Conservation (phyloP, 129 eudicot genomes). For the Flaveria sonorensis region DNA sequence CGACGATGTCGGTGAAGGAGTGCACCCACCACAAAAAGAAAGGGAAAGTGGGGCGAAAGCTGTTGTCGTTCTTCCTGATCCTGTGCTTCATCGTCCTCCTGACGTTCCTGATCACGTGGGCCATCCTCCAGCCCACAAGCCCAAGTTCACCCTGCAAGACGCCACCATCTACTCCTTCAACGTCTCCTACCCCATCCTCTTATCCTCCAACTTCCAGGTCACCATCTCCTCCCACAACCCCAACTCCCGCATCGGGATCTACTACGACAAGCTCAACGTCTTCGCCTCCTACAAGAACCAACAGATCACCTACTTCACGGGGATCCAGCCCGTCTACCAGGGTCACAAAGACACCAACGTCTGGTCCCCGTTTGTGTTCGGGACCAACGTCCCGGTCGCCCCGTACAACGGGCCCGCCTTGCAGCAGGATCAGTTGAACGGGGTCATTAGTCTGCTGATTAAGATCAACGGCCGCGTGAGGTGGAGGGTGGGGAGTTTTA, state of each 20-base stretch:
- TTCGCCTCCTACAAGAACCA: slow-evolving; percentile 72
- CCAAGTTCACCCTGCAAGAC: slow-evolving; percentile 70
- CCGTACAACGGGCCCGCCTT: slow-evolving; percentile 68
- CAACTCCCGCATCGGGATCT: slow-evolving; percentile 61
- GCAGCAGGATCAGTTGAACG: slow-evolving; percentile 46
- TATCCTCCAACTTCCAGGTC: slow-evolving; percentile 63
- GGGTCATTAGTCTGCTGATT: slow-evolving; percentile 44
- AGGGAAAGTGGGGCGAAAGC: slow-evolving; percentile 27
- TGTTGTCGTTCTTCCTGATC: slow-evolving; percentile 41
- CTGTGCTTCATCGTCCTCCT: slow-evolving; percentile 52
- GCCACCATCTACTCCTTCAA: slow-evolving; percentile 82
- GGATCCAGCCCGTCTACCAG: slow-evolving; percentile 66
- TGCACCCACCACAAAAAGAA: slow-evolving; percentile 67
- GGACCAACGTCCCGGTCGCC: slow-evolving; percentile 74
- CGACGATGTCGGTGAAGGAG: slow-evolving; percentile 51
- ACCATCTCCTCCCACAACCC: slow-evolving; percentile 77
- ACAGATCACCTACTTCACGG: slow-evolving; percentile 71
- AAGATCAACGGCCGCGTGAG: slow-evolving; percentile 76
- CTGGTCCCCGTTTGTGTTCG: slow-evolving; percentile 78
- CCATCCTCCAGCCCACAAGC: slow-evolving; percentile 72
- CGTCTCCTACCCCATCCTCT: slow-evolving; percentile 61
- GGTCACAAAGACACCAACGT: slow-evolving; percentile 60
- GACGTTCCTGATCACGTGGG: slow-evolving; percentile 61
- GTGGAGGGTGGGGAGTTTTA: slow-evolving; percentile 67
- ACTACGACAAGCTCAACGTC: slow-evolving; percentile 57